Evolutionary conservation across 1,139 yeast genomes (phyloP), one percentile per base, ranked within the genome.

Genomic region (Yamadazyma diospyri): DNA sequence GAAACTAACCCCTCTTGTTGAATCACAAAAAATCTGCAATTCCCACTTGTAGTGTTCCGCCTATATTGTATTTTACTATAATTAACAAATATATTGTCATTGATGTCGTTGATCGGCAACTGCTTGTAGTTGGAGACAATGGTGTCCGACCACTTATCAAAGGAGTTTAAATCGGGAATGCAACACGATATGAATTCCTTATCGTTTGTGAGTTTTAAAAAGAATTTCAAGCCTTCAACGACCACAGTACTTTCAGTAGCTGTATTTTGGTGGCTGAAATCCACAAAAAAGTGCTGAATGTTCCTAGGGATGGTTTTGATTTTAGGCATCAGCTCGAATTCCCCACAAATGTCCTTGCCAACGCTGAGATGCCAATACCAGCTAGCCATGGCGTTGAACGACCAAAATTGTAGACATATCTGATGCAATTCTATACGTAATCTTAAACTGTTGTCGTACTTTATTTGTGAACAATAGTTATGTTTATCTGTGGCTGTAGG

Each of bases 381-480:
- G 30, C 56, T 56, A 9, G 60, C 49, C 63, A 66, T 57, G 4
- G 61, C 61, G 32, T 57, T 51, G 42, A 69, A 64, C 11, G 72
- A 66, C 67, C 73, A 66, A 38, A 62, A 62, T 37, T 66, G 72
- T 4, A 70, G 43, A 20, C 69, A 48, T 6, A 66, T 32, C 46
- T 70, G 76, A 34, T 61, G 56, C 34, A 60, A 50, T 45, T 70
- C 76, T 13, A 66, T 45, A 30, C 76, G 47, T 13, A 66, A 45
- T 31, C 76, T 51, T 24, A 70, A 51, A 4, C 57, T 53, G 41
- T 68, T 67, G 33, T 54, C 53, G 43, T 62, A 65, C 28, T 58
- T 56, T 16, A 62, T 57, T 16, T 16, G 20, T n/a, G 24, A 16
- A 6, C 29, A 5, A 2, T n/a, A 7, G 16, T 30, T 16, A 8